Evolutionary conservation across 2,329 filamentous ascomycete genomes (phyloP), one percentile per base, ranked within the genome.

Genomic region (Calonectria montana): DNA sequence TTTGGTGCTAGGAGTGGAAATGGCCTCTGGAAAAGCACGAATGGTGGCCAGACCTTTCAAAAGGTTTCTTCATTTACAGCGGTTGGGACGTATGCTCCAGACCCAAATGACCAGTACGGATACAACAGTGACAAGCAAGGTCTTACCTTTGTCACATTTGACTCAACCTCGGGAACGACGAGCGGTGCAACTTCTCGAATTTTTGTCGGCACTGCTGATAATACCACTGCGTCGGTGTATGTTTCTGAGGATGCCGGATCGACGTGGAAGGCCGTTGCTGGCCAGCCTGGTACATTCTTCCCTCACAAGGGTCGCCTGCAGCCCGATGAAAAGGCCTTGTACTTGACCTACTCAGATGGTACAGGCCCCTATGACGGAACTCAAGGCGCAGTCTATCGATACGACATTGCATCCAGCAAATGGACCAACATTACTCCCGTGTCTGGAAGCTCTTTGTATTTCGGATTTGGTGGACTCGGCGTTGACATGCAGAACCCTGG

Each of bases 1-100:
- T 90, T 91, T 68, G 90, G 89, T 3, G 88, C 89, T 1, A 85
- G 89, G 50, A 90, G 88, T 70, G 89, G 89, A 7, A 87, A 91
- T 39, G 90, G 90, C 3, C 82, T 91, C 3, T 91, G 88, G 86
- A 90, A 88, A 80, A 89, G 87, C 67, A 88, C 86, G 4, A 87
- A 91, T 73, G 87, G 85, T 15, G 90, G 89, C n/a, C 85, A 78
- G 29, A 88, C 86, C 13, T 91, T 89, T 79, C 75, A 79, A 27
- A 88, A 89, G 71, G 89, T 91, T 3, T 81, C 84, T 1, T 84
- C 85, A 0, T 90, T 89, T 78, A 88, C 83, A 13, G 87, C 86
- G 68, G 83, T 86, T 4, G 89, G 89, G 31, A 87, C 86, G 2
- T 90, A 82, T 71, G 80, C 84, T 8, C 82, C 85, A 1, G 81